Percentiles rank a stretch among this genome's conserved stretches.
phyloP scores from a whole-genome alignment of 1,284 basidiomycete genomes.

The Neonothopanus nambi region DNA sequence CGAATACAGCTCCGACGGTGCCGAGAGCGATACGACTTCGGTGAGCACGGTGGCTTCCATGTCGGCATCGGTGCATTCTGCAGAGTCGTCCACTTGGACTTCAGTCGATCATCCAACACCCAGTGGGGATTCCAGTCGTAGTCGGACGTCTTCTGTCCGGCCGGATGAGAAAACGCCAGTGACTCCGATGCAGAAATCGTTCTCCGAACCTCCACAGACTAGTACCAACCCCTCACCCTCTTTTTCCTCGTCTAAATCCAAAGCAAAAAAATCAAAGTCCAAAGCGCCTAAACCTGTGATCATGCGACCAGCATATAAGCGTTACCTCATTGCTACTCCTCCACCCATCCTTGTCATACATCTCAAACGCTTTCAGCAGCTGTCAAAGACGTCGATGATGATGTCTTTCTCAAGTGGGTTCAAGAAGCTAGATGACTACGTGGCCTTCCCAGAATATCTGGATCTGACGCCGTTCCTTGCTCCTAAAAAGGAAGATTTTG shows the following conservation, averaged over 20 bases:
- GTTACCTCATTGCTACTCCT: conserved; percentile 85
- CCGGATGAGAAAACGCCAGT: background rate
- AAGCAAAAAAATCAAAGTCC: conserved; percentile 27
- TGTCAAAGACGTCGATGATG: conserved; percentile 44
- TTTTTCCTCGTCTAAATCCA: conserved; percentile 22
- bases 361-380: conserved; percentile 90
- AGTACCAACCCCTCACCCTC: conserved; percentile 20
- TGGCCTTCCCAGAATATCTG: conserved; percentile 85
- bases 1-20: conserved; percentile 44
- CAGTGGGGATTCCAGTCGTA: background rate
- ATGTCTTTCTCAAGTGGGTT: conserved; percentile 63
- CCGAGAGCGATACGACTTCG: conserved; percentile 35
- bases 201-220: background rate
- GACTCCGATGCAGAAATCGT: background rate
- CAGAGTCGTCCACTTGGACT: conserved; percentile 24
- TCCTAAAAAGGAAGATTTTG: conserved; percentile 75
- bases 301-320: conserved; percentile 85
- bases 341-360: conserved; percentile 92
- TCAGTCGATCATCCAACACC: conserved; percentile 1
- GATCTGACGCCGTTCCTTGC: conserved; percentile 87
- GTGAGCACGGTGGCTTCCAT: conserved; percentile 34
- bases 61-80: conserved; percentile 32
- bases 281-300: conserved; percentile 62
- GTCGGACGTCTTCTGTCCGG: background rate
- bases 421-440: conserved; percentile 87